Evolutionary conservation across 768 basidiomycete genomes (phyloP), one percentile per base, ranked within the genome.

Genomic region (Phanerodontia chrysosporium): DNA sequence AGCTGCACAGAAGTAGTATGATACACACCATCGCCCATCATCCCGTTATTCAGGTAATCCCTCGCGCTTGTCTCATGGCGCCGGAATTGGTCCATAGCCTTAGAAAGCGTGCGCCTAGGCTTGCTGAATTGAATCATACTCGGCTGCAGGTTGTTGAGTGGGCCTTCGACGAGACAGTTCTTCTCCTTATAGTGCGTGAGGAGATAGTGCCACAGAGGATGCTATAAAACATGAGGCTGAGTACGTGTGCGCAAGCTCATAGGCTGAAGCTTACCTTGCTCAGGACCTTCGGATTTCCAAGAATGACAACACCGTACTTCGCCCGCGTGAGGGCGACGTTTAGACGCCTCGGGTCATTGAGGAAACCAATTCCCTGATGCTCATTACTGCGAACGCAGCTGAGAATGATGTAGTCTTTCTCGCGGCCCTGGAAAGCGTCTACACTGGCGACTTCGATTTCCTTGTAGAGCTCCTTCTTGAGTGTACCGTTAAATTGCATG

Each of bases 41-140:
- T 66, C 9, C 71, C 75, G 52, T 64, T 66, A 45, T 63, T 61
- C 52, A 86, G 72, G 65, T 82, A 93, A 65, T 99, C 97, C 55
- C 87, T 83, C 0, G 95, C 95, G 65, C 81, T 90, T 22, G 92
- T 90, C 72, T 98, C 95, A 69, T 96, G 92, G 52, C 95, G 85
- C 58, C 92, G 88, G 83, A 92, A 95, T 58, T 90, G 91, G 63
- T 96, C 92, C 85, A 94, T 89, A 16, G 92, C 89, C 72, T 95
- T 95, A 64, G 81, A 83, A 39, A 95, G 82, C 4, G 93, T 83
- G 55, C 94, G 88, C 58, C 94, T 85, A 30, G 97, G 97, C 75
- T 97, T 95, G 81, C 92, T 95, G 79, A 99, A 98, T 71, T 98
- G 97, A 60, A 99, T 99, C 95, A 99, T 96, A 75, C 94, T 96